Base-by-base conservation (phyloP, 352 stramenopile species). In the Globisporangium megalacanthum region DNA sequence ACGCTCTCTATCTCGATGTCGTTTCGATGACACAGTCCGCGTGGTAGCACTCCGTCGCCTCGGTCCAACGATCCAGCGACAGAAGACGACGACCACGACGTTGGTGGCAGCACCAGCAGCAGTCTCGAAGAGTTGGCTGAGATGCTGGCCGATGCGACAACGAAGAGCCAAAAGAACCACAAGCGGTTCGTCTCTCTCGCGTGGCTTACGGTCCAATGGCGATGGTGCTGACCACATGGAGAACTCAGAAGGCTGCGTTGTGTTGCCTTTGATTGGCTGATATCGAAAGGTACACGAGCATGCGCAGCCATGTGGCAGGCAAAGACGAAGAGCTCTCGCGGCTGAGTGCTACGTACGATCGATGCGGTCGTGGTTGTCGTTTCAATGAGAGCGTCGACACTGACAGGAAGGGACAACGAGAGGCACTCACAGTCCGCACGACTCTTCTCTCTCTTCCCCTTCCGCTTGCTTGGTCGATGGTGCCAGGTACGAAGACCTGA, bases 401-500 rank as follows among this genome's bases (percentile, higher is more conserved):
- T 4, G 33, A 48, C 17, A 14, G 5, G n/a, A n/a, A 14, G n/a
- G 13, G 8, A 6, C 7, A 48, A 9, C 5, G 6, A n/a, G 41
- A 48, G 41, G 31, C 29, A 46, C 22, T 51, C 37, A 45, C 56
- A 42, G 2, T 22, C 36, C 3, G 20, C 22, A 39, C 17, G 19
- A 45, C 13, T 45, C n/a, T 20, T 3, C 33, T 9, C 14, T 48
- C 37, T 49, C 25, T 29, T 29, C 25, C 25, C 1, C 1, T 17
- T 19, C 6, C 17, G 60, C 10, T 56, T 20, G 19, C 25, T 56
- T 42, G 31, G 20, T 20, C 15, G 3, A 48, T 15, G n/a, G 17
- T 19, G 20, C n/a, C 61, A 86, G 75, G 47, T 76, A 81, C 42
- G 64, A 68, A 47, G 54, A 66, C 13, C 65, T 87, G 15, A 73